phyloP scores from a whole-genome alignment of 139 green algal species.

The Coccomyxa sp. region DNA sequence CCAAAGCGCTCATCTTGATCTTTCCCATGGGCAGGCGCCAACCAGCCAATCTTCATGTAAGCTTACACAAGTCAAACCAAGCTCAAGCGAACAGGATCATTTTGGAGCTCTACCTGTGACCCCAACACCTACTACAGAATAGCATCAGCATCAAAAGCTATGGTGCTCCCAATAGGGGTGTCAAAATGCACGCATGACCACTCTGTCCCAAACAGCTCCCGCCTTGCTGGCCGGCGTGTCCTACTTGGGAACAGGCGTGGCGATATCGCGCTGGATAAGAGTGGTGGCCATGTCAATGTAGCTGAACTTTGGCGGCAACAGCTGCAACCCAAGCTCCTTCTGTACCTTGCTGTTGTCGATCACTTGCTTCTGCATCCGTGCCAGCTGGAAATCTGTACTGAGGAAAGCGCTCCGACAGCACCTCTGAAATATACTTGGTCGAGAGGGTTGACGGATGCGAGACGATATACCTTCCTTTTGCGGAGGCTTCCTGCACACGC shows the following conservation, averaged over 20 bases:
- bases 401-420: constrained; percentile 34
- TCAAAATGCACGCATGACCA: too few relatives aligned
- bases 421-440: constrained; percentile 1
- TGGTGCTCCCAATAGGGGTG: too few relatives aligned
- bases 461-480: constrained; percentile 43
- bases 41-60: too few relatives aligned
- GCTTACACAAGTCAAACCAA: too few relatives aligned
- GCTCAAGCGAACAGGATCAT: too few relatives aligned
- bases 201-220: too few relatives aligned
- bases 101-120: too few relatives aligned
- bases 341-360: constrained; percentile 32
- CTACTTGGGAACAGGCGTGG: constrained; percentile 13
- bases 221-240: too few relatives aligned
- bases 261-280: constrained; percentile 29
- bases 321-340: constrained; percentile 34
- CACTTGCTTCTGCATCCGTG: constrained; percentile 12
- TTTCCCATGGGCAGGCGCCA: too few relatives aligned
- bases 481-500: background rate
- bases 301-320: constrained; percentile 27
- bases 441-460: constrained; percentile 9
- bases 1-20: too few relatives aligned
- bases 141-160: too few relatives aligned
- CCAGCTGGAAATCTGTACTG: constrained; percentile 9
- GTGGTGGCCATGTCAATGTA: constrained; percentile 40
- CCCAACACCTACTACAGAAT: too few relatives aligned